Conservation (phyloP, 106 monocot genomes). For the Cymbidium sinense region DNA sequence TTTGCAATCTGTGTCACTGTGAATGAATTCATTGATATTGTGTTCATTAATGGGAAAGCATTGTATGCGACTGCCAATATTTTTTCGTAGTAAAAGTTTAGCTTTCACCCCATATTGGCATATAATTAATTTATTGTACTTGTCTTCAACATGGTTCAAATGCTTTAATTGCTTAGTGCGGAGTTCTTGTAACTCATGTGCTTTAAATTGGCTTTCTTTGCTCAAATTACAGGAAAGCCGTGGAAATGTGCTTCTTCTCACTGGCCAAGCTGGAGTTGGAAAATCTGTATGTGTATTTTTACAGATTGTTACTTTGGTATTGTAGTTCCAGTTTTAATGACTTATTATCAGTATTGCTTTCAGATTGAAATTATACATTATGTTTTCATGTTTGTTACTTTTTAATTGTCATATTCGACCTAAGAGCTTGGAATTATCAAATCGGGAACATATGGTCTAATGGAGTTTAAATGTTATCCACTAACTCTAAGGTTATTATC, state of each 20-base stretch:
- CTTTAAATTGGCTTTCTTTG: background rate
- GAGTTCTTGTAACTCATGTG: background rate
- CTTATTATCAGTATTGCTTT: background rate
- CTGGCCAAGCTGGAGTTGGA: constrained; percentile 82
- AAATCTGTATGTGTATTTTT: constrained; percentile 66
- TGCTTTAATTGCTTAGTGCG: background rate
- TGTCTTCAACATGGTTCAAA: background rate
- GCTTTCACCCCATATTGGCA: background rate
- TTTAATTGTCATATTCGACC: too few relatives aligned
- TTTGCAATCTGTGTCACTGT: background rate
- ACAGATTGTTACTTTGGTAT: background rate
- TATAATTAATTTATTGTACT: background rate
- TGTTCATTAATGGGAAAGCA: background rate
- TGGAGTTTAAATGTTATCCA: too few relatives aligned
- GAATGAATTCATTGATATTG: too few relatives aligned
- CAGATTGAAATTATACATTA: background rate
- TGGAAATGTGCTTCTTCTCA: constrained; percentile 53
- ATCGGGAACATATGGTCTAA: too few relatives aligned
- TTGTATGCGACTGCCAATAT: background rate
- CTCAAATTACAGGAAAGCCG: constrained; percentile 25
- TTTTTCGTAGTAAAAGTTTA: background rate
- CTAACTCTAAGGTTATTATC: too few relatives aligned
- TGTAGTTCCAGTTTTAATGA: background rate
- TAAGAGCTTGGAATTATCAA: too few relatives aligned
- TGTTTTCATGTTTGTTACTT: background rate